Conservation (phyloP, 805 yeast species). For the Saturnispora sekii region DNA sequence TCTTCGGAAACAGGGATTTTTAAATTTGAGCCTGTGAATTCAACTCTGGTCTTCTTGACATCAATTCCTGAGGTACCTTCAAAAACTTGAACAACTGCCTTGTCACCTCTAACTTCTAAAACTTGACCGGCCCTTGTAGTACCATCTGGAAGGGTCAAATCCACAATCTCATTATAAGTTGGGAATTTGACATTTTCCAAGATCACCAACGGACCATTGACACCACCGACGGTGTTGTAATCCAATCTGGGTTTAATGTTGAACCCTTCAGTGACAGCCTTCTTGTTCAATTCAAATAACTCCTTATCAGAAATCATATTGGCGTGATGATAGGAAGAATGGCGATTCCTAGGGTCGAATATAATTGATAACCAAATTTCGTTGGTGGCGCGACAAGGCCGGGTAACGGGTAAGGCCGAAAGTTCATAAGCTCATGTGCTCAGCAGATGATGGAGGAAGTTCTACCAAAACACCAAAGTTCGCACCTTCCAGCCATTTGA, state of each 20-base stretch:
- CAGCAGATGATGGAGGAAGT: too few species aligned
- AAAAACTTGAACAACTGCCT: constrained; percentile 97
- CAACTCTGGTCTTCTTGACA: constrained; percentile 94
- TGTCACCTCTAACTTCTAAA: constrained; percentile 91
- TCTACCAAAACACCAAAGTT: too few species aligned
- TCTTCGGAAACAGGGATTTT: constrained; percentile 95
- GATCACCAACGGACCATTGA: constrained; percentile 95
- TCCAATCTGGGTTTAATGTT: constrained; percentile 82
- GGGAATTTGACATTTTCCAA: constrained; percentile 80
- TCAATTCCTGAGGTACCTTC: constrained; percentile 99
- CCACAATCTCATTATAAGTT: constrained; percentile 92
- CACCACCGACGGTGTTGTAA: constrained; percentile 96
- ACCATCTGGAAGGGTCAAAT: constrained; percentile 95
- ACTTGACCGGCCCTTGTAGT: constrained; percentile 94
- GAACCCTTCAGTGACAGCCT: constrained; percentile 88
- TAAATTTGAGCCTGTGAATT: constrained; percentile 91
- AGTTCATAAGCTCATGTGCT: too few species aligned
- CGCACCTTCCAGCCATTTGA: neutral
- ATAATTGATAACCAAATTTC: too few species aligned
- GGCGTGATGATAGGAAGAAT: neutral
- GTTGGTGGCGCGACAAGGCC: too few species aligned
- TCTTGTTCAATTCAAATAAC: constrained; percentile 67
- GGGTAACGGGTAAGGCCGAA: too few species aligned
- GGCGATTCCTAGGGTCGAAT: neutral
- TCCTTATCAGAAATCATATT: constrained; percentile 32